A percentile compares a stretch with the other conserved stretches of the same genome.
Evolutionary conservation across 306 rosid species (phyloP).

Genomic region (Cucurbita argyrosperma): DNA sequence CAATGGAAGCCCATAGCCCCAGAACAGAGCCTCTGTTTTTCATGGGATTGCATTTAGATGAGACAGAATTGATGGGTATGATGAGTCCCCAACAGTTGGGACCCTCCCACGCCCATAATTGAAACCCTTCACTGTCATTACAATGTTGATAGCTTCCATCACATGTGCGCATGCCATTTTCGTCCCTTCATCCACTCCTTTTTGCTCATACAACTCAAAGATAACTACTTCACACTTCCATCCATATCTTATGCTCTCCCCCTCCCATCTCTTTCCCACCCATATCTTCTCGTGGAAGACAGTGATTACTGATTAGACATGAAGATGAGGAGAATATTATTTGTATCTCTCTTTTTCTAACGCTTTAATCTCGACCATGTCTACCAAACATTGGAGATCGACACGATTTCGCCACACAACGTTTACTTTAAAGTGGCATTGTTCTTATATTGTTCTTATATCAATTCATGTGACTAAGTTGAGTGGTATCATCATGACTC

Average conservation of each 20-base stretch:
- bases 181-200: neutral
- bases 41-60: neutral
- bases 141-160: neutral
- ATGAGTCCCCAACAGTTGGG: neutral
- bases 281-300: neutral
- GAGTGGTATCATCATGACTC: no score
- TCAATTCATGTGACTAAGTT: no score
- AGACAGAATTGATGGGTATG: neutral
- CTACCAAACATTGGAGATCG: neutral
- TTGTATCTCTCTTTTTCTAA: neutral
- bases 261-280: neutral
- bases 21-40: neutral
- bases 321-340: neutral
- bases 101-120: neutral
- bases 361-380: neutral
- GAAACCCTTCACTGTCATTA: neutral
- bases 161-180: neutral
- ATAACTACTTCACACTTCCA: neutral
- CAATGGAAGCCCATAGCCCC: neutral
- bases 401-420: neutral
- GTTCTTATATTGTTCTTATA: no score
- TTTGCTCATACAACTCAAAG: neutral
- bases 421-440: neutral
- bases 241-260: neutral
- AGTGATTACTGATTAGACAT: neutral